These are phyloP conservation scores for Fraxinus nigra DNA, from an alignment of 305 asterid genomes.

Conservation along the genomic window DNA sequence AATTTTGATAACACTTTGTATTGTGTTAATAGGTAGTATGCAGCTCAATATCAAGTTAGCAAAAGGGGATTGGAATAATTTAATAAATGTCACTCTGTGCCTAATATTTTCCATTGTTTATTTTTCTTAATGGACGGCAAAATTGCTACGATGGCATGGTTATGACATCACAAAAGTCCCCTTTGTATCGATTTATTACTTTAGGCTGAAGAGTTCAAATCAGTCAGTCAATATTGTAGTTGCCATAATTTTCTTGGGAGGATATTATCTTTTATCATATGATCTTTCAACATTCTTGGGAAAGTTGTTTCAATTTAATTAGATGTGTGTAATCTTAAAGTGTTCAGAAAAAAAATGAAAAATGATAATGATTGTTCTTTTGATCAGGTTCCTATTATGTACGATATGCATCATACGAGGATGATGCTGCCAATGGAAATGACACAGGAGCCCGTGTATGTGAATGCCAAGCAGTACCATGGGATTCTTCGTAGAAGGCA, in stretches of 20 bases:
- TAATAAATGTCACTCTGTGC: background rate
- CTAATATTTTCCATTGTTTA: background rate
- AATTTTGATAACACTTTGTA: background rate
- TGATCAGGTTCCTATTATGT: slow-evolving; percentile 49
- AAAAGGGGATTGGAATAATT: background rate
- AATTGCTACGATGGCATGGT: background rate
- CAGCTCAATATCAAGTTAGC: slow-evolving; percentile 7
- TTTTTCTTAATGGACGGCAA: background rate
- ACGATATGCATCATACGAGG: slow-evolving; percentile 55
- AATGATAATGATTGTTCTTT: background rate
- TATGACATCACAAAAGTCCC: background rate
- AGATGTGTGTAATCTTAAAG: background rate
- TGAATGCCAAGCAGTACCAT: slow-evolving; percentile 76
- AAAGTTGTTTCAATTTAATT: background rate
- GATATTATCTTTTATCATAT: background rate
- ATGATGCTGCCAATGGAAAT: slow-evolving; percentile 73
- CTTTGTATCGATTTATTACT: background rate
- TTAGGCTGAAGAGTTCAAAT: background rate
- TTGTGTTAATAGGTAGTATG: background rate
- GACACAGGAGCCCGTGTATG: slow-evolving; percentile 78
- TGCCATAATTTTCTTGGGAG: background rate
- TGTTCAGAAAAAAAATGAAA: background rate
- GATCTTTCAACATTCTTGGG: background rate
- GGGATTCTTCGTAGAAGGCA: slow-evolving; percentile 73
- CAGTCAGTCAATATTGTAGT: background rate